phyloP scores from a whole-genome alignment of 2,329 filamentous ascomycete species.

The Hypoxylon sp. region DNA sequence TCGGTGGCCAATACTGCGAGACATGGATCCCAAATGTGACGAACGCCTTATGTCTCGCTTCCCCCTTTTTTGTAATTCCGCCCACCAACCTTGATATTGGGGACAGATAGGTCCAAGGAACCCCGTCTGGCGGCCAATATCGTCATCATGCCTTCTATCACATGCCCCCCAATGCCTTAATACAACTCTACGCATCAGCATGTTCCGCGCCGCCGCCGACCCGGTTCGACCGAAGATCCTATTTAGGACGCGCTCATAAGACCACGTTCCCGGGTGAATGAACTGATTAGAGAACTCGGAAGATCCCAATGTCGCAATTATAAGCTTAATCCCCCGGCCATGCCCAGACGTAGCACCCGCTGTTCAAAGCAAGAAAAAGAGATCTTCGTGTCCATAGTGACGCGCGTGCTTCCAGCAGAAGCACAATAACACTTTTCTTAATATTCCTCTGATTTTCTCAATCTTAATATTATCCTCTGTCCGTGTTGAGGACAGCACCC shows the following conservation, averaged over 20 bases:
- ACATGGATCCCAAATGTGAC: conserved; percentile 18
- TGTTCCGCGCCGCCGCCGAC: conserved; percentile 26
- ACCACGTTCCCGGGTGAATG: conserved; percentile 34
- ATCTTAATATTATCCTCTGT: not conserved
- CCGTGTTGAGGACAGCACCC: not conserved
- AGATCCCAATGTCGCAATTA: conserved; percentile 20
- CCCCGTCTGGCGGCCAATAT: not conserved
- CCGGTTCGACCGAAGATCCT: conserved; percentile 24
- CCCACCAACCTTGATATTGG: conserved; percentile 1
- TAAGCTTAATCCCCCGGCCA: conserved; percentile 20
- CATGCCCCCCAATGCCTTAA: conserved; percentile 3
- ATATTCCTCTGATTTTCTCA: not conserved
- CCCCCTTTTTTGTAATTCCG: conserved; percentile 14
- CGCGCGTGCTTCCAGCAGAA: not conserved
- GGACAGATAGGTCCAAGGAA: conserved; percentile 4
- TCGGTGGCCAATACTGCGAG: conserved; percentile 28
- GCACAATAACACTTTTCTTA: not conserved
- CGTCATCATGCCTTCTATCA: conserved; percentile 24
- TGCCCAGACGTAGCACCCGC: conserved; percentile 25
- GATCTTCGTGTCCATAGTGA: conserved; percentile 9
- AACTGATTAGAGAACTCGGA: conserved; percentile 4
- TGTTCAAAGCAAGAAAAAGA: not conserved
- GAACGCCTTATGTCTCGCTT: conserved; percentile 1
- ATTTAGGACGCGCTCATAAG: conserved; percentile 13
- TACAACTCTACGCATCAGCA: conserved; percentile 17